phyloP scores from a whole-genome alignment of 805 yeast genomes.

The Kodamaea leandrae region DNA sequence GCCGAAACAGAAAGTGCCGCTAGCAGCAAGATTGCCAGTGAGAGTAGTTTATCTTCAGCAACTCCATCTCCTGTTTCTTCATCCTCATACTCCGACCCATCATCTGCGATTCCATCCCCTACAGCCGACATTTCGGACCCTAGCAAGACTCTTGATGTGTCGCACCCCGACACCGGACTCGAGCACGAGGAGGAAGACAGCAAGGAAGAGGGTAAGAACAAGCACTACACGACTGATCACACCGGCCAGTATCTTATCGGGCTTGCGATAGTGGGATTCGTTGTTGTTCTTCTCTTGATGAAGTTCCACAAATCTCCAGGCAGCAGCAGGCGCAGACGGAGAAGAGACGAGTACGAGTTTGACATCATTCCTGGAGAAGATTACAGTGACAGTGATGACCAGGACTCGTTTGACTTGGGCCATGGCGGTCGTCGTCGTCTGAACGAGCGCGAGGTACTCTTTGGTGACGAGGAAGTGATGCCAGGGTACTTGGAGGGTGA shows the following conservation, averaged over 20 bases:
- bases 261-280: slow-evolving; percentile 58
- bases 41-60: too few relatives aligned
- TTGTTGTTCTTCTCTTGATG: slow-evolving; percentile 46
- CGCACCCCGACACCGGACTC: slow-evolving; percentile 4
- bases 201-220: slow-evolving; percentile 29
- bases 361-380: slow-evolving; percentile 74
- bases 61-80: too few relatives aligned
- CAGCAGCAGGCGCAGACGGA: slow-evolving; percentile 46
- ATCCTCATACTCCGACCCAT: too few relatives aligned
- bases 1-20: not conserved
- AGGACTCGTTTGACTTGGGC: slow-evolving; percentile 37
- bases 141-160: not conserved
- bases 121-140: not conserved
- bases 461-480: slow-evolving; percentile 10
- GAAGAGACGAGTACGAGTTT: slow-evolving; percentile 72
- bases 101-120: not conserved
- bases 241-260: slow-evolving; percentile 62
- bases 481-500: slow-evolving; percentile 36
- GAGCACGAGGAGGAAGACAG: slow-evolving; percentile 6
- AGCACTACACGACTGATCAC: slow-evolving; percentile 39
- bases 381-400: slow-evolving; percentile 37
- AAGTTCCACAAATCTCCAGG: slow-evolving; percentile 42
- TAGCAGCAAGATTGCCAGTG: too few relatives aligned
- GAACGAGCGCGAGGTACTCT: slow-evolving; percentile 8
- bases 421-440: slow-evolving; percentile 14